Evolutionary conservation across 2,329 filamentous ascomycete species (phyloP).

Genomic region (Phialophora chinensis): DNA sequence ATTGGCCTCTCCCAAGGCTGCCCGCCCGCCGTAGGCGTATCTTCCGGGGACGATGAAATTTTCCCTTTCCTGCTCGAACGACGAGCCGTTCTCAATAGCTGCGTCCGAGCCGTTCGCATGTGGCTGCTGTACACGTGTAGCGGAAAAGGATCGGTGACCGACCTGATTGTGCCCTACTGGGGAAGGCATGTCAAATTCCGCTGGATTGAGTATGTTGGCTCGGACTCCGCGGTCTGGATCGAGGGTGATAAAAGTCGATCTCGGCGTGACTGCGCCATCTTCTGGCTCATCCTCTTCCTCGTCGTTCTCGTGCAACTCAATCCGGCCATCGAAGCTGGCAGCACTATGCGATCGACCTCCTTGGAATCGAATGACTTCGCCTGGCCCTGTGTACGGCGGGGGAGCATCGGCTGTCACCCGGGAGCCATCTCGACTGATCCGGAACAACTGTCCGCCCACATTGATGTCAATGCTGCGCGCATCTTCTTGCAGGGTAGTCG

Average conservation of each 20-base stretch:
- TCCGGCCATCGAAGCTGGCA: conserved; percentile 2
- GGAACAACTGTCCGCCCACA: conserved; percentile 41
- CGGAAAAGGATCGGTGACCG: conserved; percentile 21
- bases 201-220: conserved; percentile 25
- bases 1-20: conserved; percentile 1
- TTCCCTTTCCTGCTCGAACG: not conserved
- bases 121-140: not conserved
- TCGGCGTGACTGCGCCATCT: conserved; percentile 26
- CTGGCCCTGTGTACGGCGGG: conserved; percentile 36
- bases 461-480: conserved; percentile 43
- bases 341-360: conserved; percentile 2
- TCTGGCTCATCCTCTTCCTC: conserved; percentile 10
- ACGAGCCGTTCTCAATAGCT: not conserved
- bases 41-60: not conserved
- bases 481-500: conserved; percentile 40
- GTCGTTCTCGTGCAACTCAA: conserved; percentile 11
- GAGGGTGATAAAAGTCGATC: conserved; percentile 20
- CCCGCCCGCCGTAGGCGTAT: not conserved
- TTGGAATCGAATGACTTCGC: conserved; percentile 22
- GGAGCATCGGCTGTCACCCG: conserved; percentile 39
- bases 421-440: conserved; percentile 45
- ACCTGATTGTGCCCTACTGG: conserved; percentile 19
- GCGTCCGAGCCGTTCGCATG: not conserved
- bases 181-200: conserved; percentile 27
- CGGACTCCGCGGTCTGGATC: conserved; percentile 15